Base-by-base conservation (phyloP, 805 yeast species). In the Candida khao-thaluensis region DNA sequence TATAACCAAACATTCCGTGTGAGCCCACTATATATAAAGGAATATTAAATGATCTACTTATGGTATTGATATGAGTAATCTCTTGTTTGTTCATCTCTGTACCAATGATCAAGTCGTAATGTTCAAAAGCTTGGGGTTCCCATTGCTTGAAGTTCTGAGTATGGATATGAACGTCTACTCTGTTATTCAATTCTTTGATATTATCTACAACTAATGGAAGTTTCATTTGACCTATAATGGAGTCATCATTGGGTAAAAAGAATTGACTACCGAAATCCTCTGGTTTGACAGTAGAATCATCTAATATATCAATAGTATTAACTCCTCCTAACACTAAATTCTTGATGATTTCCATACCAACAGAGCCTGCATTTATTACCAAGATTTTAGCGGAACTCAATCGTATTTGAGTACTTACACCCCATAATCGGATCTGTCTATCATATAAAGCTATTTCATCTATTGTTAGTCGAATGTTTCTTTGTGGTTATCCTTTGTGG, bases 361-460 rank as follows among this genome's bases (percentile, higher is more conserved):
- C 71, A 1, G 87, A 86, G 8, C 90, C 84, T 11, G 88, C 51
- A 45, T 85, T 83, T 33, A 91, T 69, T 30, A 93, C 52, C 31
- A 90, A 64, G 4, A 91, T 71, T 31, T 74, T 75, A 6, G 96
- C 82, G 14, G 81, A 76, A 25, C 93, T 73, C 68, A 91, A 77
- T 30, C 79, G 60, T 28, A 78, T 72, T 59, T 91, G 99, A 3
- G 97, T 95, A 22, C 85, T 95, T 56, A 93, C 70, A 2, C 99
- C 99, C 99, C 99, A 91, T 15, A 91, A 71, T 46, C 99, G 67
- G 47, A 91, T 90, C 62, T 91, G 99, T 43, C 99, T 77, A 61
- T 91, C 99, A 56, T 91, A 91, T 16, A 91, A 72, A 1, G 95
- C 96, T 42, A 90, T 79, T 56, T 90, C 97, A 52, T 89, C 96